A percentile compares a stretch with the other conserved stretches of the same genome.
Evolutionary conservation across 2,329 filamentous ascomycete species (phyloP).

Genomic region (Penicillium sp.): DNA sequence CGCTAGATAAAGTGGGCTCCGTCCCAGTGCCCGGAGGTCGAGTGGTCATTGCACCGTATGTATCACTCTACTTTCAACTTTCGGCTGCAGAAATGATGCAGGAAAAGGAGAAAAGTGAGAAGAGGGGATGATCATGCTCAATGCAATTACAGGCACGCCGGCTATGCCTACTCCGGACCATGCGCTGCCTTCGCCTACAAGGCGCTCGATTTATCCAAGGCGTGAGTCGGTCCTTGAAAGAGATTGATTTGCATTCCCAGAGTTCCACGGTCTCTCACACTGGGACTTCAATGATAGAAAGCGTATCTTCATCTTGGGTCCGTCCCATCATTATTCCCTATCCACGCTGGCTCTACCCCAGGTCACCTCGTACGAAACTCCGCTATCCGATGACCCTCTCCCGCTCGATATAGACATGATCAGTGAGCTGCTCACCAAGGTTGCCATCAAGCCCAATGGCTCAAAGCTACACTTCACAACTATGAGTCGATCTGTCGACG

Average conservation of each 20-base stretch:
- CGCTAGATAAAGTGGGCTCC: slow-evolving; percentile 55
- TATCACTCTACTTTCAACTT: neutral
- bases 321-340: slow-evolving; percentile 83
- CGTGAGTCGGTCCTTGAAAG: slow-evolving; percentile 43
- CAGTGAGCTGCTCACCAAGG: slow-evolving; percentile 28
- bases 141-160: slow-evolving; percentile 65
- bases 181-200: slow-evolving; percentile 96
- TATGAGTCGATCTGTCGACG: slow-evolving; percentile 63
- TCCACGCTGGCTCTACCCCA: slow-evolving; percentile 68
- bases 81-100: too few species aligned
- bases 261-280: slow-evolving; percentile 3
- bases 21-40: slow-evolving; percentile 70
- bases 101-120: too few species aligned
- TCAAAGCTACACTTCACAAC: slow-evolving; percentile 35
- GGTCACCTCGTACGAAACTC: slow-evolving; percentile 51
- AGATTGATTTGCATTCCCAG: neutral
- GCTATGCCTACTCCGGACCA: slow-evolving; percentile 84
- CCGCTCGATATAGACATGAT: slow-evolving; percentile 42
- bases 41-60: slow-evolving; percentile 89
- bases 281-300: slow-evolving; percentile 49
- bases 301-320: slow-evolving; percentile 85
- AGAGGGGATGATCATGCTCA: too few species aligned
- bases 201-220: slow-evolving; percentile 70
- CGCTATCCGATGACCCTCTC: slow-evolving; percentile 39
- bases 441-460: slow-evolving; percentile 26